phyloP scores from a whole-genome alignment of 345 rosid genomes.

The Anacardium occidentale region DNA sequence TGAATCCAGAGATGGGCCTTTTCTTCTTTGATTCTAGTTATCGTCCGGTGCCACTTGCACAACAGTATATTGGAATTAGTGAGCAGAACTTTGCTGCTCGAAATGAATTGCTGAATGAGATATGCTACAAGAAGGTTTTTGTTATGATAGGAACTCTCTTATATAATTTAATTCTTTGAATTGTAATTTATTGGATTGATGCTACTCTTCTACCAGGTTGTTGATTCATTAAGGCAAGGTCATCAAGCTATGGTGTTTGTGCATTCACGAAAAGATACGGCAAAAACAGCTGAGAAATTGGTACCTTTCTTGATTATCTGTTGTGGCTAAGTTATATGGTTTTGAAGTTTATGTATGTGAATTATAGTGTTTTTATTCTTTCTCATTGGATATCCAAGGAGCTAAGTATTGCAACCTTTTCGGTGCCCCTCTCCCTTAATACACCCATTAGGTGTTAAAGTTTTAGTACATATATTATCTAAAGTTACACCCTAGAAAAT shows the following conservation, averaged over 20 bases:
- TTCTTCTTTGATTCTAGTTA: constrained; percentile 97
- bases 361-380: background rate
- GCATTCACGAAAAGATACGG: constrained; percentile 96
- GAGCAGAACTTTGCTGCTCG: constrained; percentile 87
- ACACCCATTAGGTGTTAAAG: background rate
- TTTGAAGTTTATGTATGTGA: background rate
- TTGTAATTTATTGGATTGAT: constrained; percentile 26
- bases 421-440: background rate
- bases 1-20: constrained; percentile 84
- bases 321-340: background rate
- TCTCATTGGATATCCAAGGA: background rate
- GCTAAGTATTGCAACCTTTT: background rate
- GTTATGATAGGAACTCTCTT: constrained; percentile 17
- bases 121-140: constrained; percentile 90
- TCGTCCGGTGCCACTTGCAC: constrained; percentile 98
- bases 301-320: constrained; percentile 35
- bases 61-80: constrained; percentile 93
- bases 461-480: background rate
- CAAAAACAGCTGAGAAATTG: constrained; percentile 89
- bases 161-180: constrained; percentile 13
- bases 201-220: constrained; percentile 51
- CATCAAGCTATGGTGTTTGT: constrained; percentile 98
- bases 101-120: constrained; percentile 78
- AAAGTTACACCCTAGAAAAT: background rate
- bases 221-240: constrained; percentile 84